Evolutionary conservation across 2,329 filamentous ascomycete species (phyloP), one percentile per base, ranked within the genome.

Genomic region (Venturia asperata): DNA sequence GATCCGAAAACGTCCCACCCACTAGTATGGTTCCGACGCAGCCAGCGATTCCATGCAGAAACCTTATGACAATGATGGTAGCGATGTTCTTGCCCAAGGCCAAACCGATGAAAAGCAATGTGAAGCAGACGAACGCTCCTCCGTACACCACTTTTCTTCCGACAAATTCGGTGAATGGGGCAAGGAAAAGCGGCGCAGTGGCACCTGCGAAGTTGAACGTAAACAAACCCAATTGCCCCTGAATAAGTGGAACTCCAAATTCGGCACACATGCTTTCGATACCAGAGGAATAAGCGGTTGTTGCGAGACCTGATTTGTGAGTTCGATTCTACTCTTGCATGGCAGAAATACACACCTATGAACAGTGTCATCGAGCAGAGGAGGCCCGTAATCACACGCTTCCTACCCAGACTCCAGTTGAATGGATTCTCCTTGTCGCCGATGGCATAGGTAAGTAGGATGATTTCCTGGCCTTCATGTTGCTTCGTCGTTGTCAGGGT

Each of bases 141-240:
- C 92, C 80, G 71, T 96, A 94, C 41, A 95, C 89, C 0, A 92
- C 90, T 17, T 64, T 39, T 13, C 92, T 85, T 4, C 92, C 92
- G 75, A 94, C 91, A 72, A 95, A 88, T 76, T 96, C 92, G 0
- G 88, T 91, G 69, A 96, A 88, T 0, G 92, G 92, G 0, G 92
- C 92, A 0, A 96, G 82, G 0, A 91, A 81, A 91, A 97, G 96
- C 0, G 92, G 92, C 0, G 90, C 89, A 27, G 92, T 75, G 0
- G 83, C 91, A 69, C 96, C 96, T 3, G 92, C 92, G 43, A 82
- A 71, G 58, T 90, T 94, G 75, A 94, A 97, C 0, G 85, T 84
- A 0, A 91, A 95, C 67, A 96, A 89, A 42, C 91, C 91, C 1
- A 86, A 70, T 69, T 83, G 76, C 41, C 80, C 80, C 5, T 81